Percentiles rank a stretch among this genome's conserved stretches.
These are phyloP conservation scores for Claviceps africana DNA, from an alignment of 2,329 filamentous ascomycete species.

Conservation along the genomic window DNA sequence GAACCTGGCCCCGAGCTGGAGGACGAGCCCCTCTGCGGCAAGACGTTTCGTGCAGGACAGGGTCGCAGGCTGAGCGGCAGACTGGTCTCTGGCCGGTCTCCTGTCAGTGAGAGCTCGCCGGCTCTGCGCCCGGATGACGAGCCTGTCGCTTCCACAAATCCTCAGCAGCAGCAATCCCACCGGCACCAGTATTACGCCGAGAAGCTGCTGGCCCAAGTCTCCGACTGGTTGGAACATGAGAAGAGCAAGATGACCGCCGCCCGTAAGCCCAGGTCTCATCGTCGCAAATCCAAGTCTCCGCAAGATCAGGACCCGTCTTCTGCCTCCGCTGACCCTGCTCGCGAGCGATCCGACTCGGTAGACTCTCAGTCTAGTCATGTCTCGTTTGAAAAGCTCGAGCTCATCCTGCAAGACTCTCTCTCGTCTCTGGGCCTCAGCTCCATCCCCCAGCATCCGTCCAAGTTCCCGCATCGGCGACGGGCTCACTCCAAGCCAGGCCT, in stretches of 20 bases:
- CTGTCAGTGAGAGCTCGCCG: constrained; percentile 23
- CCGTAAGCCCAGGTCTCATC: constrained; percentile 16
- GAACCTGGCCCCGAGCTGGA: constrained; percentile 30
- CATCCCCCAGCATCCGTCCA: constrained; percentile 29
- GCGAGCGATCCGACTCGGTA: constrained; percentile 37
- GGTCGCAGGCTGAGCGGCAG: constrained; percentile 22
- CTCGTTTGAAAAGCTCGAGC: constrained; percentile 68
- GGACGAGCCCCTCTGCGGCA: constrained; percentile 17
- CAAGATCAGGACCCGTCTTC: constrained; percentile 14
- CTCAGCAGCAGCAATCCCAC: constrained; percentile 17
- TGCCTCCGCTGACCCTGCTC: constrained; percentile 6
- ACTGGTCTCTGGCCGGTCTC: constrained; percentile 29
- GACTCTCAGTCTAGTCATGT: constrained; percentile 54
- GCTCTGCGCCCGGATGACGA: constrained; percentile 17
- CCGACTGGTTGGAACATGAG: constrained; percentile 74
- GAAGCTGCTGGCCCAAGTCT: constrained; percentile 57
- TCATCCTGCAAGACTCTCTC: constrained; percentile 59
- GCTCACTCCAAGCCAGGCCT: constrained; percentile 20
- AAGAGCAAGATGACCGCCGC: constrained; percentile 48
- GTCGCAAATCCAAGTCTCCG: constrained; percentile 28
- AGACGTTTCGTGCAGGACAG: constrained; percentile 20
- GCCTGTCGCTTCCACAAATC: constrained; percentile 8
- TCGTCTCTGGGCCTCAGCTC: constrained; percentile 34
- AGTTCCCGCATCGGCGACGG: constrained; percentile 28
- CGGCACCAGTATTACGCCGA: constrained; percentile 31